Conservation (phyloP, 2,329 filamentous ascomycete species). For the Penicillium aurantiogriseum region DNA sequence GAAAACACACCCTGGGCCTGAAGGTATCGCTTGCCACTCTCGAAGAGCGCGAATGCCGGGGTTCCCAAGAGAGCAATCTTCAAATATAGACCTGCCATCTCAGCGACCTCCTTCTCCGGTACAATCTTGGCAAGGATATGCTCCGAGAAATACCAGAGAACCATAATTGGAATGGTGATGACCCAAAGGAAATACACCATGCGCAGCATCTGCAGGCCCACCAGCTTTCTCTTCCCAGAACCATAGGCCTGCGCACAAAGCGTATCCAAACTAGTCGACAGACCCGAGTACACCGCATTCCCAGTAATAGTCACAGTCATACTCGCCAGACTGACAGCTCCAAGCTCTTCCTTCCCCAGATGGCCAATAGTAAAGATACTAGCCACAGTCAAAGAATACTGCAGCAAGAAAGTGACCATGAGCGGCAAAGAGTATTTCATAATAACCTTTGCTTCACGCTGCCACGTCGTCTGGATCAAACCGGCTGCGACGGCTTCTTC, state of each 20-base stretch:
- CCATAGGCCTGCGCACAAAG: slow-evolving; percentile 93
- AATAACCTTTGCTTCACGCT: slow-evolving; percentile 81
- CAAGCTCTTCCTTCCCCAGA: slow-evolving; percentile 68
- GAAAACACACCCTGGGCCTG: slow-evolving; percentile 86
- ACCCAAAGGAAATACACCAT: slow-evolving; percentile 76
- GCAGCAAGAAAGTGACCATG: slow-evolving; percentile 71
- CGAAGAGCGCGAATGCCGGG: slow-evolving; percentile 73
- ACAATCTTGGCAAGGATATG: slow-evolving; percentile 65
- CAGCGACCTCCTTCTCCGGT: slow-evolving; percentile 68
- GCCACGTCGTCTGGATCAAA: slow-evolving; percentile 85
- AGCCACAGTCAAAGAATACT: slow-evolving; percentile 81
- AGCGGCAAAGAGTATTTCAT: slow-evolving; percentile 68
- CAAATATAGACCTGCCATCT: slow-evolving; percentile 71
- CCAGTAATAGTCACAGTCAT: slow-evolving; percentile 81
- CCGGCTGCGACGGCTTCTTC: slow-evolving; percentile 79
- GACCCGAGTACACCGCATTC: slow-evolving; percentile 74
- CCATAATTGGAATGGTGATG: slow-evolving; percentile 68
- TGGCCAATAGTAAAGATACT: slow-evolving; percentile 76
- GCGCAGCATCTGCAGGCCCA: slow-evolving; percentile 77
- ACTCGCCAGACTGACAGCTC: slow-evolving; percentile 65
- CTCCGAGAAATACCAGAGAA: slow-evolving; percentile 69
- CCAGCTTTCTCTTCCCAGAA: slow-evolving; percentile 82
- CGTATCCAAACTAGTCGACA: slow-evolving; percentile 87
- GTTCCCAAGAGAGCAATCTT: slow-evolving; percentile 68
- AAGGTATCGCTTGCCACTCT: slow-evolving; percentile 78